Base-by-base conservation (phyloP, 2,329 filamentous ascomycete species). In the Akanthomyces muscarius region DNA sequence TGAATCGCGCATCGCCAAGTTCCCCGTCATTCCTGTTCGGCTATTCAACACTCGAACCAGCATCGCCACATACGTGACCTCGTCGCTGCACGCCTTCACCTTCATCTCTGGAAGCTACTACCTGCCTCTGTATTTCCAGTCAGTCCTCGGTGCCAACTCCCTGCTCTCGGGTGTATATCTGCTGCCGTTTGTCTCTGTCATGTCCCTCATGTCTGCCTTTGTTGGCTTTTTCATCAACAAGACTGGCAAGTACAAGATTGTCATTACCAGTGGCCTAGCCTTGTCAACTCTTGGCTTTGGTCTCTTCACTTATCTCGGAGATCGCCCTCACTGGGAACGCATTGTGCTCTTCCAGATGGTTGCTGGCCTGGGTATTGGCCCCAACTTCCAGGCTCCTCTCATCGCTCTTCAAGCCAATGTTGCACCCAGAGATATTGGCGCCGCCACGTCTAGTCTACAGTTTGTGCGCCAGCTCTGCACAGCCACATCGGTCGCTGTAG, bases 101-200 rank as follows among this genome's bases (percentile, higher is more conserved):
- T 94, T 94, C 78, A 92, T 94, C 70, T 85, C 88, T 0, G 86
- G 85, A 36, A 86, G 84, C 65, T 96, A 94, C 80, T 96, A 90
- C 77, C 80, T 96, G 5, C 91, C 91, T 0, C 81, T 96, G 2
- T 97, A 96, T 78, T 94, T 92, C 76, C 91, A 96, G 75, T 84
- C 88, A 58, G 86, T 90, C 58, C 80, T 91, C 50, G 83, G 89
- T 56, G 86, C 86, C 2, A 81, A 83, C 0, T 88, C 91, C 0
- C 83, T 93, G 42, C 77, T 89, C 36, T 90, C 87, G 1, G 91
- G 91, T 56, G 86, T 93, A 55, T 91, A 91, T 70, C 74, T 92
- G 18, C 80, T 95, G 16, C 88, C 91, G 0, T 86, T 85, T 65
- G 89, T 89, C 10, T 71, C 94, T 41, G 81, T 86, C 2, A 77